phyloP scores from a whole-genome alignment of 768 basidiomycete genomes.

The Lentinula boryana region DNA sequence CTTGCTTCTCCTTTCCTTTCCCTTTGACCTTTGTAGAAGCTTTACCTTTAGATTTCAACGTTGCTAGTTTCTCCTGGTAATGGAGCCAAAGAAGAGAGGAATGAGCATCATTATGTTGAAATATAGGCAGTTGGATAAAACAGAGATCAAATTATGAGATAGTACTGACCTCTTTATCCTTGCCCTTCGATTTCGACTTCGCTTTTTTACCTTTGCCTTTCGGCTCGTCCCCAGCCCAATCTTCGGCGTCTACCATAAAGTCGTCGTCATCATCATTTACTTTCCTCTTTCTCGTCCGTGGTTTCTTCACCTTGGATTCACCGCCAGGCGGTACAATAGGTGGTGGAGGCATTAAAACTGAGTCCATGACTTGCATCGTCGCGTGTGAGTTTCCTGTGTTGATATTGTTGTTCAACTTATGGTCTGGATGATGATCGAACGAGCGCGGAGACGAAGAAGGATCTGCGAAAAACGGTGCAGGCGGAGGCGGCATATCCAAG shows the following conservation, averaged over 20 bases:
- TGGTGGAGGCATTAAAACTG: not conserved
- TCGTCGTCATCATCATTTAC: slow-evolving; percentile 20
- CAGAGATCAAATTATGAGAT: too few species aligned
- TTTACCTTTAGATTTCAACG: slow-evolving; percentile 22
- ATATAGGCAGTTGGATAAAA: too few species aligned
- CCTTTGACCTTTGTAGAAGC: slow-evolving; percentile 12
- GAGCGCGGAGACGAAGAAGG: slow-evolving; percentile 15
- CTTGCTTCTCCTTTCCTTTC: slow-evolving; percentile 22
- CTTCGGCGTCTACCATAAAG: slow-evolving; percentile 5
- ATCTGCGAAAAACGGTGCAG: slow-evolving; percentile 16
- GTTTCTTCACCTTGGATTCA: slow-evolving; percentile 14
- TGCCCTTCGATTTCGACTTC: slow-evolving; percentile 17
- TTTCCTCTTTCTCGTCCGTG: slow-evolving; percentile 25
- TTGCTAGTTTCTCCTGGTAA: slow-evolving; percentile 8
- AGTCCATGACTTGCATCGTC: not conserved
- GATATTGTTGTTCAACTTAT: not conserved
- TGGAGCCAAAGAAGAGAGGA: not conserved
- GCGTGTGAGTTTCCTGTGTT: not conserved
- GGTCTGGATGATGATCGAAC: too few species aligned
- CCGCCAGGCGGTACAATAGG: slow-evolving; percentile 6
- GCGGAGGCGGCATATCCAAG: slow-evolving; percentile 15
- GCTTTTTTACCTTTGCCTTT: slow-evolving; percentile 17
- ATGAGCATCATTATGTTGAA: not conserved
- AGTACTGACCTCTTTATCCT: slow-evolving; percentile 3
- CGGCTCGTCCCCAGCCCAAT: slow-evolving; percentile 12